A percentile compares a stretch with the other conserved stretches of the same genome.
Evolutionary conservation across 352 stramenopile genomes (phyloP).

Genomic region (Phytophthora melonis): DNA sequence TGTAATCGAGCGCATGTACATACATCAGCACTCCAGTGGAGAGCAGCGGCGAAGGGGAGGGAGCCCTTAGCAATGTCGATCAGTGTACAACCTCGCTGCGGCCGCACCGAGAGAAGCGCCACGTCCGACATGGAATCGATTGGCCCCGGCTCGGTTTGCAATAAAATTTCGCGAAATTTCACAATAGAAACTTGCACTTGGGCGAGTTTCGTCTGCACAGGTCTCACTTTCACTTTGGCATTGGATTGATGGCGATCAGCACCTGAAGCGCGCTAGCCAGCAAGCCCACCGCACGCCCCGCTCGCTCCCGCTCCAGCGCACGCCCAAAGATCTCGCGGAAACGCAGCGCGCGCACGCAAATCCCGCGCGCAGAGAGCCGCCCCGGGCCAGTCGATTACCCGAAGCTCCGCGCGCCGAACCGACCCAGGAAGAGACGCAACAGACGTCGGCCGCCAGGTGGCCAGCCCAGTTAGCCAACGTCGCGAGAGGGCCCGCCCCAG

Average conservation of each 20-base stretch:
- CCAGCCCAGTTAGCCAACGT: constrained; percentile 7
- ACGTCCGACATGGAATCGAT: neutral
- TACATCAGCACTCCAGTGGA: no score
- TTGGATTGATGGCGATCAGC: constrained; percentile 40
- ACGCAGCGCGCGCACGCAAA: constrained; percentile 20
- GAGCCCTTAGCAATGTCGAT: no score
- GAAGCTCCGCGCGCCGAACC: neutral
- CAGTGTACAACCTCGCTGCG: neutral
- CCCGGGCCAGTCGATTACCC: constrained; percentile 27
- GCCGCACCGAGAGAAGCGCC: constrained; percentile 4
- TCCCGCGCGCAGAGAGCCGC: constrained; percentile 24
- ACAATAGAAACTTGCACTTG: constrained; percentile 7
- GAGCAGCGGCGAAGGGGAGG: no score
- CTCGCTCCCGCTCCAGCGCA: neutral
- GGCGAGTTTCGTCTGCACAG: neutral
- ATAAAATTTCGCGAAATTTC: constrained; percentile 12
- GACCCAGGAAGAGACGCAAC: constrained; percentile 29
- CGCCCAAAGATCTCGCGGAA: constrained; percentile 5
- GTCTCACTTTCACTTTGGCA: constrained; percentile 17
- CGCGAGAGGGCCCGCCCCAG: neutral
- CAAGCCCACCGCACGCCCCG: neutral
- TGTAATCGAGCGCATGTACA: no score
- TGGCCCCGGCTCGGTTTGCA: neutral
- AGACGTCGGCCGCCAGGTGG: constrained; percentile 4
- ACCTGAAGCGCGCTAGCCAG: constrained; percentile 6